phyloP scores from a whole-genome alignment of 768 basidiomycete genomes.

The Cyclocybe cylindracea region DNA sequence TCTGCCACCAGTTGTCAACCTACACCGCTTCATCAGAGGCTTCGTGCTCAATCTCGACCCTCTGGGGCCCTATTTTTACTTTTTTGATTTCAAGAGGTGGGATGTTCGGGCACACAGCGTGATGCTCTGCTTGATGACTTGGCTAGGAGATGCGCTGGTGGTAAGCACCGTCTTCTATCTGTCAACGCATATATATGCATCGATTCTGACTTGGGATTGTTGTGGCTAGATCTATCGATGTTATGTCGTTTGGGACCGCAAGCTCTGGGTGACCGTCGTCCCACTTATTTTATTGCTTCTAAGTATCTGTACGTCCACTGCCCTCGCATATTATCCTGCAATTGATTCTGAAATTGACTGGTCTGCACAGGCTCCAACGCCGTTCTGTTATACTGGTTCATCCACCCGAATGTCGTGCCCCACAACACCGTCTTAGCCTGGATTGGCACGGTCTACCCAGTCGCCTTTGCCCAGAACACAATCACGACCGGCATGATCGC shows the following conservation, averaged over 20 bases:
- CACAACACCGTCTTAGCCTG: slow-evolving; percentile 7
- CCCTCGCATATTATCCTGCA: background rate
- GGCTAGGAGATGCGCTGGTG: slow-evolving; percentile 18
- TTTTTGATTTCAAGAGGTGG: slow-evolving; percentile 11
- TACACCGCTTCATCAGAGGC: slow-evolving; percentile 12
- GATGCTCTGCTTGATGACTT: slow-evolving; percentile 17
- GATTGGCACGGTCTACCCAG: slow-evolving; percentile 20
- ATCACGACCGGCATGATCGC: slow-evolving; percentile 27
- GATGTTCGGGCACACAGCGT: slow-evolving; percentile 9
- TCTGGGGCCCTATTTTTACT: slow-evolving; percentile 5
- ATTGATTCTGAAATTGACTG: background rate
- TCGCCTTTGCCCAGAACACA: slow-evolving; percentile 23
- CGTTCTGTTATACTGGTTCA: slow-evolving; percentile 15
- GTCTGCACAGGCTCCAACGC: slow-evolving; percentile 11
- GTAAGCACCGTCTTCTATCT: slow-evolving; percentile 3
- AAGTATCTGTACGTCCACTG: slow-evolving; percentile 14
- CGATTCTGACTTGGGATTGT: background rate
- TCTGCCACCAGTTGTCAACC: slow-evolving; percentile 9
- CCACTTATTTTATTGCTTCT: slow-evolving; percentile 17
- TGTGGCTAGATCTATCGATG: slow-evolving; percentile 20
- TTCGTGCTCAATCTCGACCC: slow-evolving; percentile 10
- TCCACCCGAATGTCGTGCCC: slow-evolving; percentile 14
- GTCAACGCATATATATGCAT: background rate
- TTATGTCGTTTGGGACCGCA: slow-evolving; percentile 24
- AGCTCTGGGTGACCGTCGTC: slow-evolving; percentile 17